A percentile compares a stretch with the other conserved stretches of the same genome.
Evolutionary conservation across 169 alveolate genomes (phyloP).

Genomic region (Neospora caninum): DNA sequence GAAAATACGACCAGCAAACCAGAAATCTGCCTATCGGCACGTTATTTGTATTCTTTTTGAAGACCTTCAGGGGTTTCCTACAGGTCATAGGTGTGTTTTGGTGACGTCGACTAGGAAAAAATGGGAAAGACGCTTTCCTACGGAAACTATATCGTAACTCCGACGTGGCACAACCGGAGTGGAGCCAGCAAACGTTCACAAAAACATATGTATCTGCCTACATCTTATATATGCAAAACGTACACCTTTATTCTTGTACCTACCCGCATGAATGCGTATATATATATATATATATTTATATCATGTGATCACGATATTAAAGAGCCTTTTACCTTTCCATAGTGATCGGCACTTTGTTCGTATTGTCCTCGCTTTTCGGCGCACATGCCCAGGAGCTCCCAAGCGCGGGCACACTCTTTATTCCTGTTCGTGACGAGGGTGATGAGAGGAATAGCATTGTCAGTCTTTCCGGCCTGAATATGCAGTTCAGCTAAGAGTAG

Average conservation of each 20-base stretch:
- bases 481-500: background rate
- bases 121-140: too few species aligned
- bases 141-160: too few species aligned
- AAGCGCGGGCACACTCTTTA: conserved; percentile 15
- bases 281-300: background rate
- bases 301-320: background rate
- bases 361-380: background rate
- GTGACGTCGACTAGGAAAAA: too few species aligned
- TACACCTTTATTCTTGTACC: too few species aligned
- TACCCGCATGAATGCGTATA: background rate
- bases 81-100: too few species aligned
- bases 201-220: too few species aligned
- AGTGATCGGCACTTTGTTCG: background rate
- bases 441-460: background rate
- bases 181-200: too few species aligned
- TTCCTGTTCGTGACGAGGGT: background rate
- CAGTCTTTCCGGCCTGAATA: background rate
- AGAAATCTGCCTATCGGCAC: too few species aligned
- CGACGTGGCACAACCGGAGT: too few species aligned
- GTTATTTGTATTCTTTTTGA: too few species aligned
- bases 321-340: background rate
- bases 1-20: background rate
- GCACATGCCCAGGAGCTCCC: conserved; percentile 32
- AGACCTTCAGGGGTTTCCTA: too few species aligned
- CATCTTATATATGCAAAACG: too few species aligned